Percentiles rank a stretch among this genome's conserved stretches.
These are phyloP conservation scores for Russula olivacea DNA, from an alignment of 768 basidiomycete genomes.

Conservation along the genomic window DNA sequence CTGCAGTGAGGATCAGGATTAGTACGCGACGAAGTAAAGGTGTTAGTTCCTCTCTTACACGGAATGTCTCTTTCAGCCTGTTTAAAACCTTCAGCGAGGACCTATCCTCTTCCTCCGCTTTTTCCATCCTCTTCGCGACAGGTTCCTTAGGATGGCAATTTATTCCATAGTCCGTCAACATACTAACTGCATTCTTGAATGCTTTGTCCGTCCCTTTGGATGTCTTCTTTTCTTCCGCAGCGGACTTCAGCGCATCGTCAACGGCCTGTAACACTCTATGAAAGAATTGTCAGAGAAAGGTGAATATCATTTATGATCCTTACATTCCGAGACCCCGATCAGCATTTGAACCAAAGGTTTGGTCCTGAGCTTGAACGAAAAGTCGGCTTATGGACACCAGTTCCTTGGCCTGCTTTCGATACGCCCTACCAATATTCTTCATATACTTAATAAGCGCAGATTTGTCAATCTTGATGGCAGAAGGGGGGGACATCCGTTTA, in stretches of 20 bases:
- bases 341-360: neutral
- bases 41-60: neutral
- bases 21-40: neutral
- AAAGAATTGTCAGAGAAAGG: neutral
- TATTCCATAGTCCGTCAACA: neutral
- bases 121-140: neutral
- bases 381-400: constrained; percentile 6
- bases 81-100: neutral
- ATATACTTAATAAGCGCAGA: constrained; percentile 10
- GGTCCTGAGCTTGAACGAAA: neutral
- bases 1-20: neutral
- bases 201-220: neutral
- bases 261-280: neutral
- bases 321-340: neutral
- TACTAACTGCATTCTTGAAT: neutral
- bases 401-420: constrained; percentile 10
- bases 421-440: constrained; percentile 12
- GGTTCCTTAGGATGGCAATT: neutral
- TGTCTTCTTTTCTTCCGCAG: neutral
- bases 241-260: constrained; percentile 3
- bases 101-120: neutral
- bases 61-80: neutral
- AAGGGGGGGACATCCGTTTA: neutral
- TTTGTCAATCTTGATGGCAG: neutral
- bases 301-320: neutral